These are phyloP conservation scores for Aspergillus awamori DNA, from an alignment of 2,329 filamentous ascomycete species.

Conservation along the genomic window DNA sequence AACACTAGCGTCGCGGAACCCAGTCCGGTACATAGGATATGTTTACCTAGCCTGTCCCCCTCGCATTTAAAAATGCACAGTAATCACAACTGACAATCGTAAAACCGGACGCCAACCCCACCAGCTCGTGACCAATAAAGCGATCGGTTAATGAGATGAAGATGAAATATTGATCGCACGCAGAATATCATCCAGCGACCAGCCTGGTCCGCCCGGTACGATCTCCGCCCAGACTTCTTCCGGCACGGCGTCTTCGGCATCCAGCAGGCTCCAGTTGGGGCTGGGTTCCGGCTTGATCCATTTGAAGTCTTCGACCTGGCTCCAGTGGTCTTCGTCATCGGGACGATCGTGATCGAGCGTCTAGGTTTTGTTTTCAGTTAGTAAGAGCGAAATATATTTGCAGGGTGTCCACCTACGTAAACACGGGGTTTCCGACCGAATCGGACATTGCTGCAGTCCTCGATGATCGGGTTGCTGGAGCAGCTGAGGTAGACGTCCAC, in stretches of 20 bases:
- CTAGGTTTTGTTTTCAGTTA: slow-evolving; percentile 17
- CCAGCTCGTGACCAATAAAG: neutral
- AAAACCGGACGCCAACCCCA: neutral
- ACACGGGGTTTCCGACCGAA: slow-evolving; percentile 74
- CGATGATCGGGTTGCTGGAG: slow-evolving; percentile 85
- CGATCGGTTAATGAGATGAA: neutral
- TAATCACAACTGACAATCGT: neutral
- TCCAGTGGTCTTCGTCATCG: slow-evolving; percentile 69
- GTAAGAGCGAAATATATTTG: too few species aligned
- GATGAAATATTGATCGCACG: slow-evolving; percentile 35
- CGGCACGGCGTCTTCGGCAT: slow-evolving; percentile 60
- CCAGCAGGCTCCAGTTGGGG: slow-evolving; percentile 81
- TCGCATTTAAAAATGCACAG: neutral
- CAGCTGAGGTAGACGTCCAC: slow-evolving; percentile 84
- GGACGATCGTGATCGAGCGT: slow-evolving; percentile 35
- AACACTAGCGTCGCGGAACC: neutral
- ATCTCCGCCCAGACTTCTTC: slow-evolving; percentile 70
- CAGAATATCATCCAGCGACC: slow-evolving; percentile 68
- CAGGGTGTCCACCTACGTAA: slow-evolving; percentile 59
- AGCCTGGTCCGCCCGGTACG: slow-evolving; percentile 65
- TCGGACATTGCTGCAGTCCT: slow-evolving; percentile 76
- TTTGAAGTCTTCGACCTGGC: slow-evolving; percentile 95
- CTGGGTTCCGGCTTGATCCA: slow-evolving; percentile 87
- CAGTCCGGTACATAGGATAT: neutral
- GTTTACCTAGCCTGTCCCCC: neutral